Evolutionary conservation across 768 basidiomycete species (phyloP).

Genomic region (Boletus fagicola): DNA sequence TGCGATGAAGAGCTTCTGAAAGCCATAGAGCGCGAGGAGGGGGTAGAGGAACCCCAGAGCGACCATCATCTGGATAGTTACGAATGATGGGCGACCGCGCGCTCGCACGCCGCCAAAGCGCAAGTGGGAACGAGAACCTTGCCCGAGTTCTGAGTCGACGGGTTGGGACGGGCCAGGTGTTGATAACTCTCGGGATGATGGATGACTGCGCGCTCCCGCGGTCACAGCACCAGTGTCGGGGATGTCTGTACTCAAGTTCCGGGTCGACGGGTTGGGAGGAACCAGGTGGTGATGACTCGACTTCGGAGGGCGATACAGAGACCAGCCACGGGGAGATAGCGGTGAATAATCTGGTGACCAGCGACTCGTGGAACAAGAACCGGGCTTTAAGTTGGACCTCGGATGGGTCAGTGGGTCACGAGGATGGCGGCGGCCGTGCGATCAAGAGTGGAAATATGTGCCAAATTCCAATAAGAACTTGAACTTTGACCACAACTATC

Average conservation of each 20-base stretch:
- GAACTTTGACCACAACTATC: background rate
- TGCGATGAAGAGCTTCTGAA: conserved; percentile 12
- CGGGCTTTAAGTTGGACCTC: background rate
- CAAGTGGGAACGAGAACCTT: background rate
- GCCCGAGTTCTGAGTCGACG: background rate
- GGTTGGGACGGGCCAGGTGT: background rate
- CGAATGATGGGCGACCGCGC: background rate
- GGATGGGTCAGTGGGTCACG: background rate
- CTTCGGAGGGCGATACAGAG: background rate
- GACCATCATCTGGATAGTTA: conserved; percentile 22
- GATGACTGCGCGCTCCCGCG: background rate
- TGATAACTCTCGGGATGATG: too few relatives aligned
- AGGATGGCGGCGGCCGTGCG: background rate
- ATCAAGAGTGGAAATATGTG: background rate
- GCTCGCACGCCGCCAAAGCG: background rate
- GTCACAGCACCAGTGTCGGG: background rate
- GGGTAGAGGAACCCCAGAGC: conserved; percentile 23
- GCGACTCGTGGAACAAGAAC: background rate
- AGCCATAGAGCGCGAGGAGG: conserved; percentile 18
- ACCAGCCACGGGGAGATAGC: background rate
- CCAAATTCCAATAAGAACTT: background rate
- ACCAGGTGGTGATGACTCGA: background rate
- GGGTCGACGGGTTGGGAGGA: background rate
- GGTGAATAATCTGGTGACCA: background rate
- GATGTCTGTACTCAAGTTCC: background rate